These are phyloP conservation scores for Fusarium sp. DNA, from an alignment of 2,329 filamentous ascomycete genomes.

Conservation along the genomic window DNA sequence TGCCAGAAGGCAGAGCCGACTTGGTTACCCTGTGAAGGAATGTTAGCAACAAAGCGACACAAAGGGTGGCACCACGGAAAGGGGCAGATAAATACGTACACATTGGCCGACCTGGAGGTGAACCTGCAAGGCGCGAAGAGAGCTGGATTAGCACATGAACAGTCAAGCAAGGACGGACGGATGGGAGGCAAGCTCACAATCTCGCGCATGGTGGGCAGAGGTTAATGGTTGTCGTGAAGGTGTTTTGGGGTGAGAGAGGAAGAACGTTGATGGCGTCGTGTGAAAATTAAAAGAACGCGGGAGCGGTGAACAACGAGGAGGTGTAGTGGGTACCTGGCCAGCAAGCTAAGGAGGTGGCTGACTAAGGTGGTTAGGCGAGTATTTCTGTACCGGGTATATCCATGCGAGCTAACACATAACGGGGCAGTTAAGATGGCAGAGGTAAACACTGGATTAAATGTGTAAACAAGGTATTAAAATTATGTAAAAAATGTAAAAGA, in stretches of 20 bases:
- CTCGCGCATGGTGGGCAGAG: constrained; percentile 1
- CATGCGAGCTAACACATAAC: not conserved
- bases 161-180: not conserved
- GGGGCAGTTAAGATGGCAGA: not conserved
- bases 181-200: not conserved
- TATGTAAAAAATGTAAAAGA: not conserved
- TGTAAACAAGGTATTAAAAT: not conserved
- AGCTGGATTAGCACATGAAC: not conserved
- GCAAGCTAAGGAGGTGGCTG: not conserved
- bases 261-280: not conserved
- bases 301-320: constrained; percentile 4
- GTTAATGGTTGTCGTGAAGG: not conserved
- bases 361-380: not conserved
- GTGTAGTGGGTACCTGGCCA: not conserved
- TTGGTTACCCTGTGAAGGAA: not conserved
- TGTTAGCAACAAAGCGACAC: not conserved
- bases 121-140: not conserved
- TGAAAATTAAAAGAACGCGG: not conserved
- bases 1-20: constrained; percentile 1
- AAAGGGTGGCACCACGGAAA: not conserved
- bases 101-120: constrained; percentile 1
- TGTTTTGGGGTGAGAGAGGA: not conserved
- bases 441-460: not conserved
- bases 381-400: not conserved
- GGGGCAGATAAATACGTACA: not conserved